Evolutionary conservation across 2,329 filamentous ascomycete genomes (phyloP), one percentile per base, ranked within the genome.

Genomic region (Coniochaeta prunicola): DNA sequence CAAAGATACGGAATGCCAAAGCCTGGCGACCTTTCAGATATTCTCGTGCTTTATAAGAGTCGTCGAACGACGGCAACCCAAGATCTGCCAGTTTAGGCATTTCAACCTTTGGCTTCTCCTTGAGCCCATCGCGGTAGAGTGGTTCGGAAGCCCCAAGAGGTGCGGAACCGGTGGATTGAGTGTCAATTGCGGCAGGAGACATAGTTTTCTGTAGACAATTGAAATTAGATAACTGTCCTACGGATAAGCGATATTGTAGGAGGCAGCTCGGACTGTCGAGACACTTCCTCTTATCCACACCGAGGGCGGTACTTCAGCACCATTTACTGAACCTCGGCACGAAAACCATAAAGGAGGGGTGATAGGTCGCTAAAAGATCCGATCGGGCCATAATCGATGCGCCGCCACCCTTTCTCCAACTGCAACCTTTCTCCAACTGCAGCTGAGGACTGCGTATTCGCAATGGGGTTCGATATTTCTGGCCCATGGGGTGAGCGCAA

Each of bases 1-100:
- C 80, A 60, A 85, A 85, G 57, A 85, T 79, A 26, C 81, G 78
- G 68, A 84, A 84, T 2, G 79, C 82, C 19, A 80, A 73, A 1
- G 79, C 80, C 6, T 85, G 72, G 26, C 80, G 75, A 28, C 78
- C 76, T 65, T 84, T 84, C 38, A 83, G 72, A 61, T 81, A 80
- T 56, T 79, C 74, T 26, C 80, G 75, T 62, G 83, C 77, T 45
- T 80, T 66, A 28, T 66, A 62, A 10, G 63, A 63, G 40, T 69
- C 66, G 2, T 64, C 62, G 31, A 69, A 68, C 13, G 59, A 63
- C 15, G 58, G 59, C 19, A 59, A 45, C 8, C 56, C 56, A 13
- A 57, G 3, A 26, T 57, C 56, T 2, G 4, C 17, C 4, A 33
- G 5, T 45, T 45, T 57, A 3, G 56, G 56, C 56, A 57, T 57